Base-by-base conservation (phyloP, 2,329 filamentous ascomycete species). In the Hirsutella rhossiliensis region DNA sequence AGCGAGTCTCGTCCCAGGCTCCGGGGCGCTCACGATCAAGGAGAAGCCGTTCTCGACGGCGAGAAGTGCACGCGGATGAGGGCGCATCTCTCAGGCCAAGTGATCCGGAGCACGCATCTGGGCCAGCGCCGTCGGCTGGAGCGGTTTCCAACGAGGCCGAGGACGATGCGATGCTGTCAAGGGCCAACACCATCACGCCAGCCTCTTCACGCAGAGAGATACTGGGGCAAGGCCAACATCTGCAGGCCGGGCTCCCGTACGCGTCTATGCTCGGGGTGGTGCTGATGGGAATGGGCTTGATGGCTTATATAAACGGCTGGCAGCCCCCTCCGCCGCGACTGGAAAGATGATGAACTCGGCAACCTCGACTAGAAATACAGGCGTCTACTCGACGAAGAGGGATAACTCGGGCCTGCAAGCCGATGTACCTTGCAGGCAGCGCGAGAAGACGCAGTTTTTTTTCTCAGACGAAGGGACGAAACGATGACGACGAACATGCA, bases 281-380 rank as follows among this genome's bases (percentile, higher is more conserved):
- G 23, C 63, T 92, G 45, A 67, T 92, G 48, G 86, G 86, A 29
- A 82, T 92, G 67, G 84, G 86, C 13, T 62, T 92, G 50, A 92
- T 92, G 86, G 84, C 84, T 37, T 89, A 88, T 62, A 72, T 92
- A 53, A 92, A 92, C 56, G 82, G 83, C 42, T 90, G 84, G 84
- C 83, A 87, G 54, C 36, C 56, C 19, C 54, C 62, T 42, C 55
- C 63, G 34, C 51, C 61, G 4, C 54, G 52, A 19, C 42, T 60
- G 40, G 62, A 65, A 45, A 53, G 55, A 55, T 64, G 51, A 59
- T 46, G 36, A 17, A 15, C 23, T 7, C 7, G 34, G 34, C 12
- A 15, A 18, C 12, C 15, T 9, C 34, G 34, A 32, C 30, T 36
- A 36, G 34, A 15, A 17, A 5, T 15, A 18, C 13, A 3, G 32